A percentile compares a stretch with the other conserved stretches of the same genome.
Conservation (phyloP, 1,284 basidiomycete species). For the Coniophora puteana region DNA sequence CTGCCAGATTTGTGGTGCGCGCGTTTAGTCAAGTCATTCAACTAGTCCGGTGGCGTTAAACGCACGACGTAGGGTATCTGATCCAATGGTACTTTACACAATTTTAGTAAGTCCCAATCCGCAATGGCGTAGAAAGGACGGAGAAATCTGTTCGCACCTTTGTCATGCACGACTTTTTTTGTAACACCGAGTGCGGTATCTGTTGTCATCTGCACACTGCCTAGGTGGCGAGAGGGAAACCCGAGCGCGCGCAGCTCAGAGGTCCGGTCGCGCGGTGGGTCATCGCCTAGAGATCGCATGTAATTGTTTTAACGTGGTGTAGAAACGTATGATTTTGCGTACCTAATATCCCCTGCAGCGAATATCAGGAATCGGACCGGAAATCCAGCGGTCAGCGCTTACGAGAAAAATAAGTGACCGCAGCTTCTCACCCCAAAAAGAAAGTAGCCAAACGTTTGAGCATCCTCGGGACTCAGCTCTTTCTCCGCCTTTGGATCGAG, state of each 20-base stretch:
- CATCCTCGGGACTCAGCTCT: conserved; percentile 71
- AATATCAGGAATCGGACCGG: not conserved
- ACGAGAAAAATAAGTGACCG: not conserved
- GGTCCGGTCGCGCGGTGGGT: conserved; percentile 88
- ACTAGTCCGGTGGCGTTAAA: too few species aligned
- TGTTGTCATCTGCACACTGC: conserved; percentile 94
- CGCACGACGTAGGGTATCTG: conserved; percentile 72
- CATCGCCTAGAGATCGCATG: conserved; percentile 59
- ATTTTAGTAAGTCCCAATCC: not conserved
- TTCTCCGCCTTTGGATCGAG: conserved; percentile 83
- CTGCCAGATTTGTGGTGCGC: conserved; percentile 44
- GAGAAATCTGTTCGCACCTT: conserved; percentile 39
- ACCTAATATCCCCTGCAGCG: conserved; percentile 64
- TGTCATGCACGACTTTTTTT: conserved; percentile 82
- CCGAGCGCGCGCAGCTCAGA: conserved; percentile 83
- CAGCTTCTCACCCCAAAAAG: conserved; percentile 70
- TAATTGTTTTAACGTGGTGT: not conserved
- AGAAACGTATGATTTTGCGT: conserved; percentile 1
- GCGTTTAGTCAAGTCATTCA: too few species aligned
- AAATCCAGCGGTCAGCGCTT: conserved; percentile 7
- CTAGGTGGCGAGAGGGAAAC: conserved; percentile 83
- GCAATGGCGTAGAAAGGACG: conserved; percentile 7
- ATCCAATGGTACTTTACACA: conserved; percentile 51
- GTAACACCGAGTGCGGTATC: conserved; percentile 96
- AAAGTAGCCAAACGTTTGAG: conserved; percentile 78